These are phyloP conservation scores for Leccinum barrowsii DNA, from an alignment of 768 basidiomycete species.

Conservation along the genomic window DNA sequence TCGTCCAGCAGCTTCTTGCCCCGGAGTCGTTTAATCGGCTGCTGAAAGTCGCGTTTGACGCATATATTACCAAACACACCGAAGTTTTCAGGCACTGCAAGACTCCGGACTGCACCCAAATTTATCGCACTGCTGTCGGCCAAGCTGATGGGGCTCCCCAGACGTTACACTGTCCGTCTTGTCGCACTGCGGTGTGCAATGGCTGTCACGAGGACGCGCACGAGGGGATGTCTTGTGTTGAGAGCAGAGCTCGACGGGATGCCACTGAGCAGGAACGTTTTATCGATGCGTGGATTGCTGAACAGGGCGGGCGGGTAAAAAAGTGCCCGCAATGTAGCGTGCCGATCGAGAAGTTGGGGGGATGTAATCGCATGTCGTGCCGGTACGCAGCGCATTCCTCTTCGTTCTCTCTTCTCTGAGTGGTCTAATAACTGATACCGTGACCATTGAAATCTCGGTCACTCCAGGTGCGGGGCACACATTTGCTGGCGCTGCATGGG, in stretches of 20 bases:
- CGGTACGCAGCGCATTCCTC: conserved; percentile 13
- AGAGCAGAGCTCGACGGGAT: conserved; percentile 33
- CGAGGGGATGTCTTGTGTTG: conserved; percentile 57
- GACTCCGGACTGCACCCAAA: conserved; percentile 71
- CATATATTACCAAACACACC: conserved; percentile 54
- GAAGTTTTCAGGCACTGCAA: conserved; percentile 70
- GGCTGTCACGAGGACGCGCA: conserved; percentile 59
- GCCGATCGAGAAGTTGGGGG: conserved; percentile 64
- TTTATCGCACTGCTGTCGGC: conserved; percentile 51
- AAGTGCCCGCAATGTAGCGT: conserved; percentile 67
- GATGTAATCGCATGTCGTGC: conserved; percentile 82
- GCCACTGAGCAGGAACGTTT: conserved; percentile 47
- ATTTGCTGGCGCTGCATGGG: conserved; percentile 68
- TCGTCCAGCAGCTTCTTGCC: conserved; percentile 49
- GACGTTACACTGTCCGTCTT: conserved; percentile 61
- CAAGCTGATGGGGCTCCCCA: conserved; percentile 35
- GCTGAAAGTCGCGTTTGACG: conserved; percentile 51
- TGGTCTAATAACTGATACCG: not conserved
- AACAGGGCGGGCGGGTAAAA: conserved; percentile 57
- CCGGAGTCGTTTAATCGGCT: conserved; percentile 52
- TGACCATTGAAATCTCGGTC: not conserved
- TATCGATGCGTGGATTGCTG: conserved; percentile 53
- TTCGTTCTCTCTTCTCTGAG: not conserved
- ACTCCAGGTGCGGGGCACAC: conserved; percentile 61
- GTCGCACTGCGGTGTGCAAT: conserved; percentile 61